Base-by-base conservation (phyloP, 2,329 filamentous ascomycete species). In the Penicillium sp. region DNA sequence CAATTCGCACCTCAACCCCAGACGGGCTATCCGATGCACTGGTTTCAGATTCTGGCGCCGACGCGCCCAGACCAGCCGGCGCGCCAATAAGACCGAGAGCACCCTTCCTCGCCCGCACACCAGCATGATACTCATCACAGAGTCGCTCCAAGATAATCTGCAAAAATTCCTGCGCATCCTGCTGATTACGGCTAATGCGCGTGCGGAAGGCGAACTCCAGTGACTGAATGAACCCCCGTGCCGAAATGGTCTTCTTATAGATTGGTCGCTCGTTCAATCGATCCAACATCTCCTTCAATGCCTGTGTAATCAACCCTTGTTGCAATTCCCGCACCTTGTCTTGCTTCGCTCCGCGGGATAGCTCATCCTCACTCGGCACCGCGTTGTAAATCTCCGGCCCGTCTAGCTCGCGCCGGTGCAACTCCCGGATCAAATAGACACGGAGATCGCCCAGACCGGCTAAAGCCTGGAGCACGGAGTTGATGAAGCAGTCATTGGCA, bases 401-500 rank as follows among this genome's bases (percentile, higher is more conserved):
- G 70, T 96, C 91, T 57, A 97, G 83, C 62, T 84, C 84, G 62
- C 93, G 85, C 58, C 92, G 85, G 74, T 97, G 91, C 31, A 89
- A 88, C 77, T 97, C 93, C 63, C 91, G 85, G 69, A 97, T 97
- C 59, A 99, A 80, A 76, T 97, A 99, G 63, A 94, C 76, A 60
- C 94, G 87, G 69, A 99, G 79, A 71, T 97, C 92, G 48, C 89
- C 89, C 29, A 97, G 80, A 2, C 94, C 94, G 14, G 94, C 93
- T 42, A 99, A 82, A 7, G 91, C 92, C 77, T 99, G 94, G 33
- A 99, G 84, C 20, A 96, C 89, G 23, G 92, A 96, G 75, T 99
- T 99, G 79, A 97, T 97, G 75, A 93, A 94, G 79, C 90, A 94
- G 74, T 94, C 94, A 75, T 99, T 99, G 64, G 93, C 94, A 8